Base-by-base conservation (phyloP, 208 protist genomes). In the Leishmania guyanensis region DNA sequence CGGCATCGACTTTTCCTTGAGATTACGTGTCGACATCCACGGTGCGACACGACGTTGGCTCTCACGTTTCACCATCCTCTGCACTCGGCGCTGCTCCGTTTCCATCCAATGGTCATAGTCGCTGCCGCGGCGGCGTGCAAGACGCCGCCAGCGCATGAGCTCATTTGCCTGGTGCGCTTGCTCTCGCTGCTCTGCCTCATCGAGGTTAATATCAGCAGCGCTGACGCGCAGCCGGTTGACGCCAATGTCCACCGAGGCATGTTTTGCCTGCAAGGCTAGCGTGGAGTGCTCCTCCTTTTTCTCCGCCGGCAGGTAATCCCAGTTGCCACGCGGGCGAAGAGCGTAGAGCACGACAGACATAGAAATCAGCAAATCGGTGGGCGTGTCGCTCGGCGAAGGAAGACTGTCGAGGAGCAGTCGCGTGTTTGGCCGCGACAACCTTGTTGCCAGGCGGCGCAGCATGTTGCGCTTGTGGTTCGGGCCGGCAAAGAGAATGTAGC, bases 71-170 rank as follows among this genome's bases (percentile, higher is more conserved):
- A 89, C 73, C 91, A 96, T 90, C 48, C 84, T 81, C 73, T 66
- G 50, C 39, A 98, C 86, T 1, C 93, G 93, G 17, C 60, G 72
- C 65, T 84, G 84, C 79, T 98, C 94, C n/a, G 90, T 90, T n/a
- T 90, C 86, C 90, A 96, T 92, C 93, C 94, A 98, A 75, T 87
- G 80, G 33, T 96, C 93, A 77, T 96, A 96, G 81, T 96, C 94
- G 51, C 69, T 93, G 69, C 81, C 56, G 33, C 86, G 84, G 14
- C 79, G 81, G 33, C 79, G 79, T 50, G 79, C 79, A 50, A 96
- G 87, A 1, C 94, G 92, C 16, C 85, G 72, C 91, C 91, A 95
- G 71, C 87, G 89, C 89, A 87, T 91, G 36, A 91, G 90, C 77
- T 93, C 91, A 79, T 98, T 96, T 5, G 77, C 73, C 66, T 86